Percentiles rank a stretch among this genome's conserved stretches.
Conservation (phyloP, 768 basidiomycete genomes). For the Leccinellum rugosiceps region DNA sequence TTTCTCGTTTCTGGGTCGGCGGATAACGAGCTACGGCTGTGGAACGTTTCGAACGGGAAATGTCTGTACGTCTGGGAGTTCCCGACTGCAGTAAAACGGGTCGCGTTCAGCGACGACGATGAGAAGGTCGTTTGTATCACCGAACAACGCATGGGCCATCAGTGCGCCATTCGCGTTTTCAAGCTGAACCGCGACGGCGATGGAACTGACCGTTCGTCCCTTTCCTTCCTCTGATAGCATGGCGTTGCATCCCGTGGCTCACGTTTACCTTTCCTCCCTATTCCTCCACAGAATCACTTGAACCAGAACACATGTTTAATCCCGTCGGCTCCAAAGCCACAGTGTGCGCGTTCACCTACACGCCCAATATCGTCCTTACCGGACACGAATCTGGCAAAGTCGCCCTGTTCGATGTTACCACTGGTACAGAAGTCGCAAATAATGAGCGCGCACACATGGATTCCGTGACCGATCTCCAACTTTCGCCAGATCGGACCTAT, state of each 20-base stretch:
- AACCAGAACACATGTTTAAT: slow-evolving; percentile 77
- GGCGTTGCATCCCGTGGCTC: not conserved
- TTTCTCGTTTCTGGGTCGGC: slow-evolving; percentile 91
- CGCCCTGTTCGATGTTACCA: slow-evolving; percentile 83
- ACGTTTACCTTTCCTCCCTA: not conserved
- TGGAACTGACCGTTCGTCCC: slow-evolving; percentile 69
- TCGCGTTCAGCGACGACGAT: slow-evolving; percentile 86
- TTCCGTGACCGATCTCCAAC: slow-evolving; percentile 87
- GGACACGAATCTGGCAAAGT: slow-evolving; percentile 98
- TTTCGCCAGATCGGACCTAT: slow-evolving; percentile 87
- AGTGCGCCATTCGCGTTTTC: slow-evolving; percentile 90
- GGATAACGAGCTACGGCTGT: slow-evolving; percentile 89
- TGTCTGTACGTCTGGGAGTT: slow-evolving; percentile 97
- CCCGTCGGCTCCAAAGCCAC: slow-evolving; percentile 96
- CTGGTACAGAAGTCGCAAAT: slow-evolving; percentile 76
- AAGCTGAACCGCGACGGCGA: slow-evolving; percentile 81
- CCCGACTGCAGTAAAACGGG: slow-evolving; percentile 95
- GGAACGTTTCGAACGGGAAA: slow-evolving; percentile 87
- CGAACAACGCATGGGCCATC: slow-evolving; percentile 93
- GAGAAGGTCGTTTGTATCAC: slow-evolving; percentile 87
- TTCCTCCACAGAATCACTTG: slow-evolving; percentile 57
- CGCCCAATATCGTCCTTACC: slow-evolving; percentile 77
- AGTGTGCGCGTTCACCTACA: slow-evolving; percentile 86
- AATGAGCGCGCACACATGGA: slow-evolving; percentile 90
- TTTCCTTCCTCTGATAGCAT: not conserved